Base-by-base conservation (phyloP, 2,329 filamentous ascomycete species). In the Pseudogymnoascus sp. region DNA sequence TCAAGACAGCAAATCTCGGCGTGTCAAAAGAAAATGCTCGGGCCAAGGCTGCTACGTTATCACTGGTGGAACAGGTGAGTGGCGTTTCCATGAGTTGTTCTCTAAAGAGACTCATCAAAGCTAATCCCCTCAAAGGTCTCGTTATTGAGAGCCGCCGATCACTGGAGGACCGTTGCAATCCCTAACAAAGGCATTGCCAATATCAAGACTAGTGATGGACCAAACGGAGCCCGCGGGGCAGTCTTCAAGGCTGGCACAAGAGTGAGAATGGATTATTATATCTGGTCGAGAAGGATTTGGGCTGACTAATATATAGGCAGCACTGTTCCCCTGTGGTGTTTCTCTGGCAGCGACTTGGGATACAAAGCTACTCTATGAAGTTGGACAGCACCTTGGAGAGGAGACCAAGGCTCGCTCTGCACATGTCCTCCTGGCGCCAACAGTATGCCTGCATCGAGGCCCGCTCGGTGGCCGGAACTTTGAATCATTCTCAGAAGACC, bases 401-500 rank as follows among this genome's bases (percentile, higher is more conserved):
- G 90, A 95, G 74, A 80, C 82, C 23, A 88, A 86, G 69, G 88
- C 89, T 16, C 87, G 90, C 70, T 89, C 88, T 5, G 87, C 88
- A 28, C 82, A 91, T 65, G 82, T 93, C 36, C 79, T 93, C 3
- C 80, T 93, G 7, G 90, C 87, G 0, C 90, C 89, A 1, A 93
- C 90, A 0, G 86, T 92, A 36, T 92, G 90, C 76, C 88, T 91
- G 79, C 90, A 95, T 70, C 84, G 91, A 14, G 89, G 89, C 60
- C 91, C 91, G 0, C 80, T 95, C 0, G 90, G 90, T n/a, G 91
- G 91, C 16, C 83, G 91, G 65, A 92, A 92, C 67, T 96, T 95
- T 68, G 91, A 96, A 75, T 92, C 90, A 0, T 95, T 92, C 73
- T 91, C 89, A 0, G 91, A 95, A 73, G 91, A 95, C 68, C 90